Conservation (phyloP, 2,329 filamentous ascomycete species). For the Parascedosporium putredinis region DNA sequence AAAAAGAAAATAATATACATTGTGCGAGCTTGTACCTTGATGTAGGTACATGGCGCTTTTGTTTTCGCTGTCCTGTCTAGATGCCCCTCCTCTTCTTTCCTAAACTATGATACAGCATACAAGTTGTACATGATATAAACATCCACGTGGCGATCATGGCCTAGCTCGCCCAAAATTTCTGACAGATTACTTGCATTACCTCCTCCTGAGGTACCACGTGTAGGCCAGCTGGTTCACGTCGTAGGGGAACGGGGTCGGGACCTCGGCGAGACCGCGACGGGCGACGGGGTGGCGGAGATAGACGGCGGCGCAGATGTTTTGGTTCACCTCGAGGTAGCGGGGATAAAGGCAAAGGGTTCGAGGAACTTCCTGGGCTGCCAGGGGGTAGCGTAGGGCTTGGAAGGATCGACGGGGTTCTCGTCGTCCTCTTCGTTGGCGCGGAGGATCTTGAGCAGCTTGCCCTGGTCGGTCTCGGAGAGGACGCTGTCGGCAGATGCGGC, state of each 20-base stretch:
- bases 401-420: conserved; percentile 65
- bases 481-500: conserved; percentile 12
- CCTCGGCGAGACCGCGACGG: conserved; percentile 66
- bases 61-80: not conserved
- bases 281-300: conserved; percentile 93
- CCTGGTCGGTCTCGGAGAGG: conserved; percentile 38
- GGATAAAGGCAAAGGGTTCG: conserved; percentile 88
- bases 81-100: not conserved
- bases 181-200: conserved; percentile 41
- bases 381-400: conserved; percentile 81
- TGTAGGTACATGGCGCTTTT: not conserved
- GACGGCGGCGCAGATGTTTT: conserved; percentile 89
- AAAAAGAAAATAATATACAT: conserved; percentile 3
- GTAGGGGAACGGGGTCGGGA: conserved; percentile 70
- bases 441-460: conserved; percentile 46
- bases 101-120: conserved; percentile 2
- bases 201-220: conserved; percentile 84
- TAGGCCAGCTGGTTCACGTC: conserved; percentile 71
- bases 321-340: conserved; percentile 96
- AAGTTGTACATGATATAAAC: conserved; percentile 1
- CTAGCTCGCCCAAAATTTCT: too few relatives aligned
- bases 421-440: conserved; percentile 36
- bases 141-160: not conserved
- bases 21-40: not conserved
- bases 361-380: conserved; percentile 84